phyloP scores from a whole-genome alignment of 2,329 filamentous ascomycete species.

The Trichoderma endophyticum region DNA sequence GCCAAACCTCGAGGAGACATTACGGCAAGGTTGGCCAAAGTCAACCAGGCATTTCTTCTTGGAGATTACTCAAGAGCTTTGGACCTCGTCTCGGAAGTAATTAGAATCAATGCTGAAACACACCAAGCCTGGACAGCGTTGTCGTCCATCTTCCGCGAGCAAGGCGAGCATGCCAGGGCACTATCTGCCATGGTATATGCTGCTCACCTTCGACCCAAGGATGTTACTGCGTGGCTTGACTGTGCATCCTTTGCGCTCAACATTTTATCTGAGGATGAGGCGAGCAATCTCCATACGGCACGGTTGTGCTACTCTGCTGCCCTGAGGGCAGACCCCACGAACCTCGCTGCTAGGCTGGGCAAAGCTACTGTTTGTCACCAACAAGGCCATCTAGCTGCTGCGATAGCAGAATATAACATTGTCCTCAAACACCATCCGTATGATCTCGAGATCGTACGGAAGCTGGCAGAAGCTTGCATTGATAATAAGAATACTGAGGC shows the following conservation, averaged over 20 bases:
- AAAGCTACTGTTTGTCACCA: constrained; percentile 58
- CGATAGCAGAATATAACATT: constrained; percentile 55
- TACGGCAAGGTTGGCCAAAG: constrained; percentile 62
- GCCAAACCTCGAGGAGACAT: constrained; percentile 70
- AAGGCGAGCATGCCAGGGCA: constrained; percentile 54
- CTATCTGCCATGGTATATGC: constrained; percentile 60
- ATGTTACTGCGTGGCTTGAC: constrained; percentile 56
- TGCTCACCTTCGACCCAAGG: constrained; percentile 60
- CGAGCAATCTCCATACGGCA: constrained; percentile 50
- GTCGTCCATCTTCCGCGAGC: constrained; percentile 59
- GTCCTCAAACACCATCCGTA: constrained; percentile 51
- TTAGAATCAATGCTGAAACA: constrained; percentile 66
- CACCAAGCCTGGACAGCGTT: constrained; percentile 63
- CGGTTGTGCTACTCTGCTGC: constrained; percentile 59
- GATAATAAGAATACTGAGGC: constrained; percentile 47
- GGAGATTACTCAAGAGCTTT: constrained; percentile 59
- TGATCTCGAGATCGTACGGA: constrained; percentile 54
- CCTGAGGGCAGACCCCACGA: constrained; percentile 54
- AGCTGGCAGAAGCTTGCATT: constrained; percentile 55
- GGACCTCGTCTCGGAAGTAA: constrained; percentile 58
- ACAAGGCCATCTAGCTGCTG: constrained; percentile 51
- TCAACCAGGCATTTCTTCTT: constrained; percentile 65
- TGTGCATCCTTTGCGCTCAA: constrained; percentile 57
- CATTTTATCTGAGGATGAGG: constrained; percentile 46
- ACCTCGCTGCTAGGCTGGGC: constrained; percentile 56